phyloP scores from a whole-genome alignment of 176 grass and related monocot species.

The Pontederia paniculata region DNA sequence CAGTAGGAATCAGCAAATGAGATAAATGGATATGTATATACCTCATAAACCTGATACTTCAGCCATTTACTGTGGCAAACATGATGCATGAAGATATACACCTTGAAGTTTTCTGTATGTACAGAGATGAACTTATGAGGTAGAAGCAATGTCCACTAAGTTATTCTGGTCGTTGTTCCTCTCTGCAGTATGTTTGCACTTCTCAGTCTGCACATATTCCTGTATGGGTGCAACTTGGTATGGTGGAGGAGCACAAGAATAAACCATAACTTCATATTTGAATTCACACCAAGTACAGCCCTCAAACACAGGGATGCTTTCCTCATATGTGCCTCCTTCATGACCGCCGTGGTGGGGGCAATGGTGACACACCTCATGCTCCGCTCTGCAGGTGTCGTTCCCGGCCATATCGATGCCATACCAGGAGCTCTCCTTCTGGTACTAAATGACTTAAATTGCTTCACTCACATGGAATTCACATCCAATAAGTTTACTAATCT shows the following conservation, averaged over 20 bases:
- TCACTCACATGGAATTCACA: background rate
- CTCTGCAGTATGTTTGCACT: conserved; percentile 80
- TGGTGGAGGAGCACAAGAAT: conserved; percentile 84
- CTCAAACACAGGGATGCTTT: conserved; percentile 74
- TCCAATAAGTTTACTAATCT: background rate
- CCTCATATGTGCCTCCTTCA: conserved; percentile 72
- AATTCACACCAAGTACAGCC: conserved; percentile 51
- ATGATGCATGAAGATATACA: too few species aligned
- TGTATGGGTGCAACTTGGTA: conserved; percentile 87
- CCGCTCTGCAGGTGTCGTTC: conserved; percentile 33
- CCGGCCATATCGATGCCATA: conserved; percentile 32
- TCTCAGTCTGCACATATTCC: conserved; percentile 74
- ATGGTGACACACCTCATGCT: conserved; percentile 69
- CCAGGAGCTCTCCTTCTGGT: conserved; percentile 67
- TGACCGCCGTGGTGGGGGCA: conserved; percentile 49
- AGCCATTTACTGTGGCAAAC: too few species aligned
- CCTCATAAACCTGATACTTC: too few species aligned
- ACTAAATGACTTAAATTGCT: background rate
- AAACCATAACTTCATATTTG: conserved; percentile 85
- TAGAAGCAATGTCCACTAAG: background rate
- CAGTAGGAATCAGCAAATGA: too few species aligned
- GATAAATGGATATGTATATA: too few species aligned
- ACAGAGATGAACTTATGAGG: background rate
- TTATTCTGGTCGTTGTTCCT: background rate
- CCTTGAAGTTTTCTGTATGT: too few species aligned